Conservation (phyloP, 768 basidiomycete genomes). For the Termitomyces sp. region DNA sequence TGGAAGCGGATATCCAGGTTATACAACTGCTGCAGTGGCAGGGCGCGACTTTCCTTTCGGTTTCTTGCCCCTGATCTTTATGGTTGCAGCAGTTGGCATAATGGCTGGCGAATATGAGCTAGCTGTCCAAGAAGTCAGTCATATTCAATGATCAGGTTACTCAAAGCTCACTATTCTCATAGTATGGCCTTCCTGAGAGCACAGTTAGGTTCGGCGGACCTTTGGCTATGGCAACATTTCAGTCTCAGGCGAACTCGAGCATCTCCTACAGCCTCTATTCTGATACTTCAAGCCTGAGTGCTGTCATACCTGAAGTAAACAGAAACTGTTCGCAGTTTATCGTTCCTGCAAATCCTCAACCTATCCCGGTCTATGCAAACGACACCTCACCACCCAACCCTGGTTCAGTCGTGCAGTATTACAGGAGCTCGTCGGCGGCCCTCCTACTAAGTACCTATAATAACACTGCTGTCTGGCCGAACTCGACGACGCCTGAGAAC, state of each 20-base stretch:
- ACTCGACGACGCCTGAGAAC: slow-evolving; percentile 39
- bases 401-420: slow-evolving; percentile 62
- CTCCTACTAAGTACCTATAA: slow-evolving; percentile 64
- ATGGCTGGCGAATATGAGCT: background rate
- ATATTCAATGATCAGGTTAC: too few species aligned
- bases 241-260: background rate
- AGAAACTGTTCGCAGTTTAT: background rate
- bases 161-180: background rate
- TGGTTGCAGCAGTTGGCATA: too few species aligned
- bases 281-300: background rate
- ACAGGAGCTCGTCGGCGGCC: slow-evolving; percentile 58
- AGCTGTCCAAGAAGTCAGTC: background rate
- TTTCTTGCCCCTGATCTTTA: too few species aligned
- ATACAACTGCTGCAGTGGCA: slow-evolving; percentile 2
- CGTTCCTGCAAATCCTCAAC: background rate
- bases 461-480: slow-evolving; percentile 46
- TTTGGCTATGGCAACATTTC: background rate
- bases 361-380: background rate
- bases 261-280: background rate
- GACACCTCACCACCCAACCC: slow-evolving; percentile 22
- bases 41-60: too few species aligned
- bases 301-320: background rate
- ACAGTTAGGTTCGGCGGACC: background rate
- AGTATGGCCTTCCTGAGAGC: background rate
- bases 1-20: slow-evolving; percentile 54